Evolutionary conservation across 2,329 filamentous ascomycete genomes (phyloP), one percentile per base, ranked within the genome.

Genomic region (Lachnellula arida): DNA sequence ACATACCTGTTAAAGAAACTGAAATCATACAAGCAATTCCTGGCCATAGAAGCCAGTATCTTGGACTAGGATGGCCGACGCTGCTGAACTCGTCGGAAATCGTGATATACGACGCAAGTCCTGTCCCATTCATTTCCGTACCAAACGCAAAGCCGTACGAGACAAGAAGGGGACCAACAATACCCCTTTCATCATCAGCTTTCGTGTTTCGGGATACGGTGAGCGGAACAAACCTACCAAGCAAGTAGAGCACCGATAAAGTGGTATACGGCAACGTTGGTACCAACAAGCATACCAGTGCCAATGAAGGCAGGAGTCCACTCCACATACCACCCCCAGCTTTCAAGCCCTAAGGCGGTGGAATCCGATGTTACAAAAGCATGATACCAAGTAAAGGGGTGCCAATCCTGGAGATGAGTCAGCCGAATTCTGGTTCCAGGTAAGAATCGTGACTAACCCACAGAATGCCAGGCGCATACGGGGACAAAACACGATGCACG

Each of bases 301-400:
- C 81, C 81, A 58, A 84, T 81, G 69, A 85, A 84, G 37, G 81
- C 82, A 0, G 81, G 81, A 0, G 81, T 84, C 62, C 76, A 78
- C 61, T 84, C 81, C 46, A 83, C 73, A 60, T 79, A 74, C 82
- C 81, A 85, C 12, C 80, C 80, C 82, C 82, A 85, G 68, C 78
- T 82, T 68, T 85, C 81, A 17, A 80, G 79, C 79, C 15, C 68
- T 67, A 59, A 6, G 23, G 23, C 77, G 80, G 58, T 54, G 11
- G 47, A 42, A 28, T 51, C 53, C 32, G 32, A 55, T 12, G 34
- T 3, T 22, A 34, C 15, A 37, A 49, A 8, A 49, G 17, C 23
- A 25, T 25, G 23, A 25, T 25, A 25, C 47, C 47, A 49, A 3
- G 47, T 49, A 39, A 49, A 49, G 4, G 47, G 47, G 12, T 49